Conservation (phyloP, 805 yeast species). For the Yamadazyma laniorum region DNA sequence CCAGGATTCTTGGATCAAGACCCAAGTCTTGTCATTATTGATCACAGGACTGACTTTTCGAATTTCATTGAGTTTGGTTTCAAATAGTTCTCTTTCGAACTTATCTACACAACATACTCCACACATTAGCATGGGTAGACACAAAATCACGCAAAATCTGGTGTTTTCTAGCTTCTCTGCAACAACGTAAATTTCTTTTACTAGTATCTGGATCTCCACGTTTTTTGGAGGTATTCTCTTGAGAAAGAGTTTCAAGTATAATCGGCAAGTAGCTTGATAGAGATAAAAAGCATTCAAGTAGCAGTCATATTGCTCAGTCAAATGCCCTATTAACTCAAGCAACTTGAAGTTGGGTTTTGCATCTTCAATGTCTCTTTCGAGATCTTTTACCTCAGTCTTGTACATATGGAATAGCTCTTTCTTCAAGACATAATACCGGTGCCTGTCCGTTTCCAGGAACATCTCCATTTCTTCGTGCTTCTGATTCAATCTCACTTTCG, state of each 20-base stretch:
- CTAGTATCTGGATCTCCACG: constrained; percentile 5
- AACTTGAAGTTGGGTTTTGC: constrained; percentile 7
- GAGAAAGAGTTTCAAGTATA: constrained; percentile 10
- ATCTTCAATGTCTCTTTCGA: constrained; percentile 5
- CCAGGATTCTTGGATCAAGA: constrained; percentile 21
- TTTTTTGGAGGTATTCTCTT: constrained; percentile 7
- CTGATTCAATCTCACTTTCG: constrained; percentile 7
- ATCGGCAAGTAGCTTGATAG: constrained; percentile 1
- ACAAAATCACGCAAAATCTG: constrained; percentile 16
- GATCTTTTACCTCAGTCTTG: neutral
- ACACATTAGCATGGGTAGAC: constrained; percentile 22
- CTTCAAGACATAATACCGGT: neutral
- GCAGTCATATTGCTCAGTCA: neutral
- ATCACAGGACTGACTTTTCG: constrained; percentile 16
- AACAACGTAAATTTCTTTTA: constrained; percentile 3
- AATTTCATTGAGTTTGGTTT: constrained; percentile 15
- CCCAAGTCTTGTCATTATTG: constrained; percentile 17
- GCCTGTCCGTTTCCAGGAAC: neutral
- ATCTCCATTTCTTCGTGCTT: neutral
- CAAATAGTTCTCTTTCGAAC: constrained; percentile 20
- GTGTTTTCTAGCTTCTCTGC: constrained; percentile 8
- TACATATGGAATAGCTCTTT: neutral
- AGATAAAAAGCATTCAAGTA: constrained; percentile 4
- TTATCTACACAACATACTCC: constrained; percentile 23
- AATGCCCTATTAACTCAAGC: constrained; percentile 1